Evolutionary conservation across 176 grass and related monocot species (phyloP).

Genomic region (Guadua angustifolia): DNA sequence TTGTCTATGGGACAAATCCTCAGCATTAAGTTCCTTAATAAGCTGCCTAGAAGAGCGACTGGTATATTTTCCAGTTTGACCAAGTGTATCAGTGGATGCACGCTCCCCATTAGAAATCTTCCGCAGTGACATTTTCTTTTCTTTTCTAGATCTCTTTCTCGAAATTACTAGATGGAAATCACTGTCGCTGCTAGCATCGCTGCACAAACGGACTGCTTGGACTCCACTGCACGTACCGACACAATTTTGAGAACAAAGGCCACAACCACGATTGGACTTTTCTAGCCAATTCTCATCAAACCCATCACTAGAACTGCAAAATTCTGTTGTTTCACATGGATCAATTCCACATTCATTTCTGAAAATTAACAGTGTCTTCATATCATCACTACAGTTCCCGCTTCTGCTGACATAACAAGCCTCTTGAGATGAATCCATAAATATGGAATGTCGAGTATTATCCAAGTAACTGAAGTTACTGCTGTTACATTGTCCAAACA

Average conservation of each 20-base stretch:
- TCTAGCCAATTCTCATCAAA: conserved; percentile 46
- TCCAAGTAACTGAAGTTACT: conserved; percentile 38
- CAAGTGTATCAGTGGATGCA: conserved; percentile 9
- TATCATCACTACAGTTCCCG: conserved; percentile 45
- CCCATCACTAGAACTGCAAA: conserved; percentile 35
- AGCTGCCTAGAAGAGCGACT: conserved; percentile 41
- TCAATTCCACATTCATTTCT: conserved; percentile 46
- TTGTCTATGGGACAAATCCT: conserved; percentile 30
- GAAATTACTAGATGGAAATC: conserved; percentile 70
- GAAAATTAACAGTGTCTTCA: background rate
- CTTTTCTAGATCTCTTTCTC: conserved; percentile 66
- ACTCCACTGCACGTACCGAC: conserved; percentile 3
- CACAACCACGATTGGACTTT: conserved; percentile 35
- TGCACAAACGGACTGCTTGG: conserved; percentile 31
- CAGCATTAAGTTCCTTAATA: conserved; percentile 41
- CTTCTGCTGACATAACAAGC: conserved; percentile 37
- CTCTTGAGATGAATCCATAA: conserved; percentile 51
- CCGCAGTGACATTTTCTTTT: conserved; percentile 55
- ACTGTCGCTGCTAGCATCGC: conserved; percentile 44
- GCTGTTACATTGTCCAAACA: conserved; percentile 40
- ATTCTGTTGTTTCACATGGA: conserved; percentile 17
- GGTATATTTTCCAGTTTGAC: conserved; percentile 43
- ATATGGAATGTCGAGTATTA: conserved; percentile 15
- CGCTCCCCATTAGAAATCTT: conserved; percentile 38
- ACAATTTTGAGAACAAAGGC: conserved; percentile 46